Conservation (phyloP, 1,139 yeast genomes). For the Diutina rugosa region DNA sequence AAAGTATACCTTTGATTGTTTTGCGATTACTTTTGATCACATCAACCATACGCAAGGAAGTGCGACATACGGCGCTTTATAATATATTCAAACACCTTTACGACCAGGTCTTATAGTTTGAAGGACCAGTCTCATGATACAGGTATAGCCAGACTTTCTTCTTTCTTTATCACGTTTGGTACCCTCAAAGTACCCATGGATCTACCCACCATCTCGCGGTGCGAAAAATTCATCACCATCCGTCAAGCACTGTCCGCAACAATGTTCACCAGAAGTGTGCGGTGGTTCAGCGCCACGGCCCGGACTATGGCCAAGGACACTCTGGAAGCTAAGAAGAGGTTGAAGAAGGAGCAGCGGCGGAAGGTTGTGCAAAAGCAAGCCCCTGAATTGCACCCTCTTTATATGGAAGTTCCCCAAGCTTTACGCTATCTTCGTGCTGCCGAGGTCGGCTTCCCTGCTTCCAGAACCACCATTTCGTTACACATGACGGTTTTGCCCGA, state of each 20-base stretch:
- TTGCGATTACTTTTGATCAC: too few species aligned
- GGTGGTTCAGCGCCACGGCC: neutral
- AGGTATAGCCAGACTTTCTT: too few species aligned
- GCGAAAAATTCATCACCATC: neutral
- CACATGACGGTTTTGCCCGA: conserved; percentile 62
- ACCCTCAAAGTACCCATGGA: neutral
- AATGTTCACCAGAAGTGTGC: neutral
- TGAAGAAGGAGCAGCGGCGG: conserved; percentile 18
- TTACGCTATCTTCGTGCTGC: conserved; percentile 73
- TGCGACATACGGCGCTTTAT: too few species aligned
- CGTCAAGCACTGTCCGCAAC: neutral
- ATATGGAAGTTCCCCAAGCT: conserved; percentile 64
- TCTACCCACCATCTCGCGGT: neutral
- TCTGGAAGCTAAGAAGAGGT: neutral
- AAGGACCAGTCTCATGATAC: too few species aligned
- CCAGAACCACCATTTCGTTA: conserved; percentile 56
- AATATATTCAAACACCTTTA: too few species aligned
- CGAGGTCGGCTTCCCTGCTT: conserved; percentile 72
- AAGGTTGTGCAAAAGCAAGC: conserved; percentile 8
- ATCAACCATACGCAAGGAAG: too few species aligned
- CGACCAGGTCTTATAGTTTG: too few species aligned
- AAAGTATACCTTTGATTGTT: too few species aligned
- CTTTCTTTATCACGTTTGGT: neutral
- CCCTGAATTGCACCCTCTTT: conserved; percentile 43
- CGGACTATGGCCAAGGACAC: conserved; percentile 1